Conservation (phyloP, 2,329 filamentous ascomycete species). For the Aureobasidium sp. region DNA sequence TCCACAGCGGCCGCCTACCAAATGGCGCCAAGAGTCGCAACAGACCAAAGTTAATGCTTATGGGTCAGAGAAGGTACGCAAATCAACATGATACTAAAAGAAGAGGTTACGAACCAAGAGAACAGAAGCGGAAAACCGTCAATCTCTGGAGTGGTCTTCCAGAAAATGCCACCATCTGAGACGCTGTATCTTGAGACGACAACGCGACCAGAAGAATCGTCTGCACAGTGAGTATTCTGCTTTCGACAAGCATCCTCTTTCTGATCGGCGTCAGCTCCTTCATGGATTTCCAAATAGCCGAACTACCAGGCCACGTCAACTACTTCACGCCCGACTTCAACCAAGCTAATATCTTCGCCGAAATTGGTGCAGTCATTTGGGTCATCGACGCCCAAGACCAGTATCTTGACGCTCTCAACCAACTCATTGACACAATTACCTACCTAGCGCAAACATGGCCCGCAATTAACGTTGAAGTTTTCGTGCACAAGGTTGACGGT, state of each 20-base stretch:
- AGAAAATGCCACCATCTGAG: conserved; percentile 93
- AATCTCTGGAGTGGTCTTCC: conserved; percentile 97
- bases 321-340: conserved; percentile 86
- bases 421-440: conserved; percentile 81
- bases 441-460: conserved; percentile 83
- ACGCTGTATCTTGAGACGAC: conserved; percentile 95
- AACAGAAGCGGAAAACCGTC: conserved; percentile 92
- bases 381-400: conserved; percentile 98
- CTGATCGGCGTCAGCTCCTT: conserved; percentile 60
- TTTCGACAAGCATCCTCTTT: background rate
- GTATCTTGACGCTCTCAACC: conserved; percentile 82
- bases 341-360: conserved; percentile 86
- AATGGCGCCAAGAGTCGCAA: conserved; percentile 46
- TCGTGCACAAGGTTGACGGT: conserved; percentile 99
- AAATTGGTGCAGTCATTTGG: conserved; percentile 92
- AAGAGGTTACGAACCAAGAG: background rate
- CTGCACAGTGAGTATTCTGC: conserved; percentile 64
- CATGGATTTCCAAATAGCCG: conserved; percentile 99
- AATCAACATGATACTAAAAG: conserved; percentile 10
- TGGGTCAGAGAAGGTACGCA: conserved; percentile 84
- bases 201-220: conserved; percentile 86
- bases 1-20: conserved; percentile 33
- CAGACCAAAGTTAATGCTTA: conserved; percentile 80
- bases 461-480: conserved; percentile 93
- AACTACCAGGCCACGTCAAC: conserved; percentile 91